Evolutionary conservation across 805 yeast species (phyloP).

Genomic region (Nakazawaea peltata): DNA sequence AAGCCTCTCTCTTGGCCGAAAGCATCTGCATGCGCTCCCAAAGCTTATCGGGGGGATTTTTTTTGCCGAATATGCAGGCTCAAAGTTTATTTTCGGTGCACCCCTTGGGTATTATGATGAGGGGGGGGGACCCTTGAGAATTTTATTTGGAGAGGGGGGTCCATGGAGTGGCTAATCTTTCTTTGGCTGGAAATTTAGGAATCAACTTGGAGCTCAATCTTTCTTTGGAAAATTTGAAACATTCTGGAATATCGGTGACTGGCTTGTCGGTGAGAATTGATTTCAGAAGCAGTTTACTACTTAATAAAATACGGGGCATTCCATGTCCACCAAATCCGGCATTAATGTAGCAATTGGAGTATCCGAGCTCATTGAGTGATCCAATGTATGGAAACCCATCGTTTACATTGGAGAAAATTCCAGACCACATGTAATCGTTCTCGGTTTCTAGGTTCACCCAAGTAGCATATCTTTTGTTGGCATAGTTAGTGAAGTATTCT

Average conservation of each 20-base stretch:
- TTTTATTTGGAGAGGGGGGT: too few species aligned
- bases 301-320: constrained; percentile 12
- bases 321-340: constrained; percentile 14
- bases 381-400: constrained; percentile 13
- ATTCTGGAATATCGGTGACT: constrained; percentile 9
- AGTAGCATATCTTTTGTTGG: constrained; percentile 3
- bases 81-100: too few species aligned
- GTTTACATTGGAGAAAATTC: constrained; percentile 11
- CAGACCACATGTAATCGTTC: constrained; percentile 10
- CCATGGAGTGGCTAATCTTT: too few species aligned
- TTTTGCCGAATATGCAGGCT: too few species aligned
- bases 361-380: constrained; percentile 3
- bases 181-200: too few species aligned
- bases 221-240: constrained; percentile 3
- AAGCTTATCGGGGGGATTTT: too few species aligned
- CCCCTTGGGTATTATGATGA: too few species aligned
- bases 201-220: too few species aligned
- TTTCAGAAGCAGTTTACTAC: constrained; percentile 11
- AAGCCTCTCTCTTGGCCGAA: too few species aligned
- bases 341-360: constrained; percentile 6
- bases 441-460: constrained; percentile 7
- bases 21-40: too few species aligned
- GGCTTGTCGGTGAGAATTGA: constrained; percentile 6
- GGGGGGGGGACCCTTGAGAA: too few species aligned
- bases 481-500: constrained; percentile 9